Conservation (phyloP, 192 early-diverging fungal species). For the Umbelopsis isabellina region DNA sequence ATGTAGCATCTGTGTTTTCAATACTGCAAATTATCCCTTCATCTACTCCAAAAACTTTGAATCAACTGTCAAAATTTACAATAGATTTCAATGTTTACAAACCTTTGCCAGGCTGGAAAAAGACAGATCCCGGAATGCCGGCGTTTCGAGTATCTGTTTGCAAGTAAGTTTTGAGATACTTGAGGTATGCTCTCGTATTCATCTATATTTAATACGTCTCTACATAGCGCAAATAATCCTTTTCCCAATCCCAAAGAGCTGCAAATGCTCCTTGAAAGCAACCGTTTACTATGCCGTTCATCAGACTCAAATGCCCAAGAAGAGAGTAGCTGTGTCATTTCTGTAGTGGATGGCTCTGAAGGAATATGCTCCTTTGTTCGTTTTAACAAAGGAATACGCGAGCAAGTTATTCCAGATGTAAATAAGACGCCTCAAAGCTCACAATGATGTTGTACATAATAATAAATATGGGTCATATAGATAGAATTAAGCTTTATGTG, state of each 20-base stretch:
- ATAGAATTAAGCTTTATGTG: neutral
- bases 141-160: neutral
- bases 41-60: neutral
- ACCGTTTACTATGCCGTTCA: neutral
- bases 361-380: slow-evolving; percentile 12
- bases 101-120: slow-evolving; percentile 4
- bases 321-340: neutral
- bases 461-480: neutral
- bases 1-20: neutral
- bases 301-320: too few relatives aligned
- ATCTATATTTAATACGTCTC: neutral
- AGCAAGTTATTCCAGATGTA: neutral
- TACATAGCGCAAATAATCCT: neutral
- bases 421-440: neutral
- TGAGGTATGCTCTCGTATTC: neutral
- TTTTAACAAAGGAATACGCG: neutral
- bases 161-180: neutral
- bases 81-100: slow-evolving; percentile 8
- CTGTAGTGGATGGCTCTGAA: slow-evolving; percentile 17
- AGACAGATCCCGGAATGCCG: slow-evolving; percentile 1
- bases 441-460: neutral
- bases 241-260: neutral
- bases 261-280: neutral
- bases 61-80: too few relatives aligned
- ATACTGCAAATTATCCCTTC: neutral